Evolutionary conservation across 805 yeast genomes (phyloP).

Genomic region (Starmerella floris): DNA sequence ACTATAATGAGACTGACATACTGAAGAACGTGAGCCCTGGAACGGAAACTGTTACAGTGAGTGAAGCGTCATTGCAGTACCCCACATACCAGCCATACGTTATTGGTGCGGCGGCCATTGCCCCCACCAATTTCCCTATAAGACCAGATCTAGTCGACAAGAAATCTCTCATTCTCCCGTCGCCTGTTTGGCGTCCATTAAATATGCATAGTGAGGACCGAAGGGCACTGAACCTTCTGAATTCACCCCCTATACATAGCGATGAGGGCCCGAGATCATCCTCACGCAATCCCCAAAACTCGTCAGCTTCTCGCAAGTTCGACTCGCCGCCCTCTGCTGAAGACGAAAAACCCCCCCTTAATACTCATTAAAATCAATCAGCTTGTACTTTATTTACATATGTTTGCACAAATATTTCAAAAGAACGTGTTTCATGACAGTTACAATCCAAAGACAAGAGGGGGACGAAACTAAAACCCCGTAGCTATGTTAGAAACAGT

Average conservation of each 20-base stretch:
- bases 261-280: neutral
- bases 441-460: too few species aligned
- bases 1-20: neutral
- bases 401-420: too few species aligned
- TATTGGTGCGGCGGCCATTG: too few species aligned
- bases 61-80: neutral
- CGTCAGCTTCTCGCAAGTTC: too few species aligned
- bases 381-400: too few species aligned
- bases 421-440: too few species aligned
- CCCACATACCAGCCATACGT: neutral
- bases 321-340: too few species aligned
- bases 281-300: too few species aligned
- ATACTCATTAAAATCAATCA: too few species aligned
- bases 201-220: slow-evolving; percentile 9
- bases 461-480: too few species aligned
- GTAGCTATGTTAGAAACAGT: too few species aligned
- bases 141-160: neutral
- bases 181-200: slow-evolving; percentile 7
- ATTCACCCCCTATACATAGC: slow-evolving; percentile 1
- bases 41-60: neutral
- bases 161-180: slow-evolving; percentile 2
- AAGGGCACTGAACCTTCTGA: slow-evolving; percentile 4
- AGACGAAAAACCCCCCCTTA: too few species aligned
- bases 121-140: neutral
- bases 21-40: neutral